These are phyloP conservation scores for Leccinum angustisporum DNA, from an alignment of 1,284 basidiomycete genomes.

Conservation along the genomic window DNA sequence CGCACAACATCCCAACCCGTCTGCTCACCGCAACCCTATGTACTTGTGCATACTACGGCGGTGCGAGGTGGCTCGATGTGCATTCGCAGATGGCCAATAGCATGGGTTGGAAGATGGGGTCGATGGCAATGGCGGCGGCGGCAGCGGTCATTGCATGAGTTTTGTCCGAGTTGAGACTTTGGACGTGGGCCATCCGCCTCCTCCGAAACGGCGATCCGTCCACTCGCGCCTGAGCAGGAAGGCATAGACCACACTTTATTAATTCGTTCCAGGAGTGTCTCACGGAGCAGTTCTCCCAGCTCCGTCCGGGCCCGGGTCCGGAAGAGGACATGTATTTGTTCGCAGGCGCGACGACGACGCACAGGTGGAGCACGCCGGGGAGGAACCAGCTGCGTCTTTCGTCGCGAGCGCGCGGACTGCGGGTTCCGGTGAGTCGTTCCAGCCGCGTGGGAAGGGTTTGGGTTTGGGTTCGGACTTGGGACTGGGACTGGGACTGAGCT, in stretches of 20 bases:
- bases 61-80: constrained; percentile 17
- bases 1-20: too few relatives aligned
- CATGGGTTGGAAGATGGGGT: constrained; percentile 28
- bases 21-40: background rate
- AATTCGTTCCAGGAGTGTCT: constrained; percentile 25
- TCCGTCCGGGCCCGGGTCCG: background rate
- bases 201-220: background rate
- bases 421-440: constrained; percentile 13
- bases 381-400: constrained; percentile 32
- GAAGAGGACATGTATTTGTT: background rate
- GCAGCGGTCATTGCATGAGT: background rate
- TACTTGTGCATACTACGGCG: background rate
- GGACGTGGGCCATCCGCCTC: background rate
- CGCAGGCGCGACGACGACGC: constrained; percentile 6
- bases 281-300: constrained; percentile 8
- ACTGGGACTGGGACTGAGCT: background rate
- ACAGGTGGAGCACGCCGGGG: constrained; percentile 27
- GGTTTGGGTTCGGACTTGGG: background rate
- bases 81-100: constrained; percentile 31
- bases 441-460: constrained; percentile 10
- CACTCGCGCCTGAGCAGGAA: background rate
- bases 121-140: constrained; percentile 8
- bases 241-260: constrained; percentile 19
- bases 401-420: constrained; percentile 26
- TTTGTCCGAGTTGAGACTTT: background rate